phyloP scores from a whole-genome alignment of 108 stramenopile genomes.

The Nitzschia palea region DNA sequence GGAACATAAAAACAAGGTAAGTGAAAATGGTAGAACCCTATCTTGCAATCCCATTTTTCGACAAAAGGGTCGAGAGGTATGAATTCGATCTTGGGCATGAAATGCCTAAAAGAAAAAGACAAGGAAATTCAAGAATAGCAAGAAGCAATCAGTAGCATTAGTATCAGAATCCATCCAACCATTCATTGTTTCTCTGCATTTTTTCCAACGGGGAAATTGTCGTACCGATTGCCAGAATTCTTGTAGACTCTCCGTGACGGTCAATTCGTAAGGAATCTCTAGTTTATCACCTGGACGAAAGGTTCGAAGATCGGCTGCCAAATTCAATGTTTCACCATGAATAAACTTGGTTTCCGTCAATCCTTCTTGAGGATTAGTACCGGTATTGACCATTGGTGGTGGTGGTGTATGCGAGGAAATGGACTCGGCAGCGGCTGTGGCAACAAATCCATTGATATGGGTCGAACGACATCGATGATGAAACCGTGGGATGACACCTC shows the following conservation, averaged over 20 bases:
- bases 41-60: constrained; percentile 83
- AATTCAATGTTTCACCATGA: constrained; percentile 57
- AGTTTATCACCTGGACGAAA: constrained; percentile 67
- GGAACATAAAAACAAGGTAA: constrained; percentile 71
- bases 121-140: neutral
- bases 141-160: neutral
- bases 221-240: constrained; percentile 77
- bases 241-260: constrained; percentile 56
- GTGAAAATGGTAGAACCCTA: constrained; percentile 69
- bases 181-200: neutral
- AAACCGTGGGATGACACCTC: too few species aligned
- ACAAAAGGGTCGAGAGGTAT: constrained; percentile 87
- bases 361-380: neutral
- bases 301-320: constrained; percentile 55
- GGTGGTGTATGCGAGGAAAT: neutral
- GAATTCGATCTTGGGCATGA: constrained; percentile 82
- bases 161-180: neutral
- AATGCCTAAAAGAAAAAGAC: constrained; percentile 44
- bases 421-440: neutral
- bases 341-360: neutral
- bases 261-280: constrained; percentile 81
- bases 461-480: neutral
- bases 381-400: neutral
- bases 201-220: too few species aligned
- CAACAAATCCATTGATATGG: neutral